Conservation (phyloP, 441 rosid genomes). For the Pelargonium myrrhifolium region DNA sequence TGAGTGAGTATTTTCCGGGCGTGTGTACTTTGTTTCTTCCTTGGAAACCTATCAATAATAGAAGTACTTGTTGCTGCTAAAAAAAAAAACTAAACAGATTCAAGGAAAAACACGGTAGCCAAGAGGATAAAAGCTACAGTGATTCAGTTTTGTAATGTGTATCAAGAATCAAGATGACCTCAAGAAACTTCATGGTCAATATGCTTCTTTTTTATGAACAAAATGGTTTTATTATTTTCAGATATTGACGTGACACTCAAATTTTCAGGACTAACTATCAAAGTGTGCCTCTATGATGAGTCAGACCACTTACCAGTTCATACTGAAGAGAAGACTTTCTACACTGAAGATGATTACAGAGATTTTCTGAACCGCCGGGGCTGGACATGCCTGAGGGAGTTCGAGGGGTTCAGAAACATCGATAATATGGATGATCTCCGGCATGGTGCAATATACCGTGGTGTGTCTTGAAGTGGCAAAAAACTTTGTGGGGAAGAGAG, state of each 20-base stretch:
- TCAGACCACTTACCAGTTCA: constrained; percentile 77
- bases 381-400: constrained; percentile 72
- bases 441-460: constrained; percentile 65
- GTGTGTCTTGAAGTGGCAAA: constrained; percentile 37
- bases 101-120: too few relatives aligned
- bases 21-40: too few relatives aligned
- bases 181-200: not conserved
- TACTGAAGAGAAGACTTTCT: constrained; percentile 75
- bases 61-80: too few relatives aligned
- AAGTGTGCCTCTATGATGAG: constrained; percentile 72
- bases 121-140: too few relatives aligned
- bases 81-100: too few relatives aligned
- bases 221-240: not conserved
- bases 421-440: constrained; percentile 90
- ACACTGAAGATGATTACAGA: constrained; percentile 81
- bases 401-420: constrained; percentile 68
- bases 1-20: too few relatives aligned
- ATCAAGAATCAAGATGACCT: too few relatives aligned
- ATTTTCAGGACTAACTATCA: constrained; percentile 64
- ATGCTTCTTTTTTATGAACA: not conserved
- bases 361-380: constrained; percentile 64
- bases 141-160: too few relatives aligned
- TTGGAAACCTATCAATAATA: too few relatives aligned
- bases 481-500: not conserved
- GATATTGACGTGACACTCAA: not conserved